Percentiles rank a stretch among this genome's conserved stretches.
phyloP scores from a whole-genome alignment of 345 rosid genomes.

The Hibiscus tridactylites region DNA sequence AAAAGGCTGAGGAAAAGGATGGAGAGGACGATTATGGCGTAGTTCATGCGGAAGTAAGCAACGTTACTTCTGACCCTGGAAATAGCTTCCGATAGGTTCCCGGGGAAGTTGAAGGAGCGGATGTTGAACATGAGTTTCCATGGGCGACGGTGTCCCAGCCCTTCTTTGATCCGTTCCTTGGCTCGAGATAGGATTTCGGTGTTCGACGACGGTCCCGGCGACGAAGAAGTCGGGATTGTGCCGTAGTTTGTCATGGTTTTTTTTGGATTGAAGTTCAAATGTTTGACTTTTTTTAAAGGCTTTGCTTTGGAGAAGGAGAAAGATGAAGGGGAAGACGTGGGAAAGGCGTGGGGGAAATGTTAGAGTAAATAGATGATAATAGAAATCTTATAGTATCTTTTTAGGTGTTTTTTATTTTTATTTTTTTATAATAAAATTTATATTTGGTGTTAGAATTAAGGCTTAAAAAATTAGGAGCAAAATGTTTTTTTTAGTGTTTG shows the following conservation, averaged over 20 bases:
- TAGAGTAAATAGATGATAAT: too few species aligned
- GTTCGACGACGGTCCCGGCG: slow-evolving; percentile 29
- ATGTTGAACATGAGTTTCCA: slow-evolving; percentile 61
- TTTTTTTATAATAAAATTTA: too few species aligned
- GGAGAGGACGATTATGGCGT: slow-evolving; percentile 43
- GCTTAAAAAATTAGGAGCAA: too few species aligned
- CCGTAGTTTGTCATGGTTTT: slow-evolving; percentile 57
- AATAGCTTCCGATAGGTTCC: slow-evolving; percentile 30
- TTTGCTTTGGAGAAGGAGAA: not conserved
- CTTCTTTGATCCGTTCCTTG: slow-evolving; percentile 50
- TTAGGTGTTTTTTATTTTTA: too few species aligned
- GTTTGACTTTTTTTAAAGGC: not conserved
- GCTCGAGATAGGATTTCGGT: slow-evolving; percentile 59
- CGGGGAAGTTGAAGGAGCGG: slow-evolving; percentile 31
- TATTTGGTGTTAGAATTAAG: too few species aligned
- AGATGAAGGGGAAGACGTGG: not conserved
- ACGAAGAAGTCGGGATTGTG: slow-evolving; percentile 67
- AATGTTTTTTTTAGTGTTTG: too few species aligned
- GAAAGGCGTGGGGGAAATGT: not conserved
- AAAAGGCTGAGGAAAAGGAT: slow-evolving; percentile 62
- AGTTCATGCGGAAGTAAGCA: slow-evolving; percentile 57
- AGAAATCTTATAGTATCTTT: too few species aligned
- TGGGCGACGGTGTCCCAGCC: slow-evolving; percentile 55
- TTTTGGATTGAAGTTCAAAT: not conserved
- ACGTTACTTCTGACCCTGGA: slow-evolving; percentile 40